Evolutionary conservation across 192 early-diverging fungal genomes (phyloP).

Genomic region (Hyaloraphidium curvatum): DNA sequence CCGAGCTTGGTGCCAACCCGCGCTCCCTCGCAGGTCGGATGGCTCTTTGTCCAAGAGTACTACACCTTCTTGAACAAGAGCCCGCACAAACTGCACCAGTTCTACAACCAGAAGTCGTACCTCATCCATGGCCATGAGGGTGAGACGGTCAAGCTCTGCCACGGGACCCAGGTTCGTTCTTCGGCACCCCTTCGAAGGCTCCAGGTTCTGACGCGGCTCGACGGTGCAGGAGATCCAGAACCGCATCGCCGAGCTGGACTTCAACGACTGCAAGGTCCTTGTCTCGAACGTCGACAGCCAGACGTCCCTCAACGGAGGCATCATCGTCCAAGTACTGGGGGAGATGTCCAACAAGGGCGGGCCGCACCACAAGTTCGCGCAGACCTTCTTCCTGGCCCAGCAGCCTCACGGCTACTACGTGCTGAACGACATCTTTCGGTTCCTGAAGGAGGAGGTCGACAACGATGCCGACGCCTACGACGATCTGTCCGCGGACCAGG

Average conservation of each 20-base stretch:
- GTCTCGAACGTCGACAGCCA: slow-evolving; percentile 75
- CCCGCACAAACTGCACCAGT: slow-evolving; percentile 57
- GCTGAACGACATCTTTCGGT: slow-evolving; percentile 85
- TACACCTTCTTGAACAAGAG: slow-evolving; percentile 81
- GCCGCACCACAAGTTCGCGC: slow-evolving; percentile 66
- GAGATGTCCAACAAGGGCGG: slow-evolving; percentile 73
- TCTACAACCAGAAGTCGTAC: slow-evolving; percentile 71
- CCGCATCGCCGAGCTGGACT: slow-evolving; percentile 51
- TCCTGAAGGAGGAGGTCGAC: slow-evolving; percentile 67
- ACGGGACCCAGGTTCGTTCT: slow-evolving; percentile 47
- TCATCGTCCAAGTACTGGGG: slow-evolving; percentile 79
- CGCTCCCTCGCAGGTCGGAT: slow-evolving; percentile 75
- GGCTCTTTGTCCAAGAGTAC: slow-evolving; percentile 88
- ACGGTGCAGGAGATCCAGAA: slow-evolving; percentile 52
- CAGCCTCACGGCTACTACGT: slow-evolving; percentile 85
- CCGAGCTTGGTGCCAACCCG: no score
- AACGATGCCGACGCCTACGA: slow-evolving; percentile 11
- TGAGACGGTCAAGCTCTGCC: slow-evolving; percentile 34
- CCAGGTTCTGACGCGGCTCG: background rate
- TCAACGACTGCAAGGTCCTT: slow-evolving; percentile 69
- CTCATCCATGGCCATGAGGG: slow-evolving; percentile 73
- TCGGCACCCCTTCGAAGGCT: background rate
- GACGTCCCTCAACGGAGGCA: slow-evolving; percentile 49
- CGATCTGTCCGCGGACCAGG: background rate
- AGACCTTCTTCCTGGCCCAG: slow-evolving; percentile 78